phyloP scores from a whole-genome alignment of 768 basidiomycete genomes.

The Gyrodon lividus region DNA sequence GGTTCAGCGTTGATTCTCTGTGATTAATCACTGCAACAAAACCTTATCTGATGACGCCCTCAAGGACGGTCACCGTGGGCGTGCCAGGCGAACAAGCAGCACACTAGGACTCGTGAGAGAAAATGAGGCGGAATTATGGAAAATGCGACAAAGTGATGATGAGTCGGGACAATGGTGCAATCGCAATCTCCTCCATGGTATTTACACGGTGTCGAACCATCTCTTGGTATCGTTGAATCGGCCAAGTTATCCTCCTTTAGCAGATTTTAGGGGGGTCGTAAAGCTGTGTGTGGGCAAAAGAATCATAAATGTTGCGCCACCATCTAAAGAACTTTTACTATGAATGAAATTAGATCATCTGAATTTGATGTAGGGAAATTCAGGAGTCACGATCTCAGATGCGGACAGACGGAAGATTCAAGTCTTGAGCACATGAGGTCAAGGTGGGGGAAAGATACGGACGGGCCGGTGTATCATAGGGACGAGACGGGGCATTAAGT shows the following conservation, averaged over 20 bases:
- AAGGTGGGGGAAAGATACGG: slow-evolving; percentile 1
- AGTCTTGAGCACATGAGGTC: slow-evolving; percentile 10
- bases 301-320: not conserved
- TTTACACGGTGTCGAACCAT: not conserved
- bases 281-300: not conserved
- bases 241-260: not conserved
- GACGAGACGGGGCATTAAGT: not conserved
- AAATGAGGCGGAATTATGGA: slow-evolving; percentile 11
- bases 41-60: slow-evolving; percentile 18
- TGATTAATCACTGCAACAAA: slow-evolving; percentile 20
- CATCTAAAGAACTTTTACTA: not conserved
- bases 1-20: slow-evolving; percentile 17
- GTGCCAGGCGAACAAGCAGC: slow-evolving; percentile 2
- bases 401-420: not conserved
- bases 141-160: not conserved
- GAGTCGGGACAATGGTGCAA: not conserved
- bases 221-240: slow-evolving; percentile 11
- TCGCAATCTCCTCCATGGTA: slow-evolving; percentile 5
- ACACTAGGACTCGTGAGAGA: slow-evolving; percentile 20
- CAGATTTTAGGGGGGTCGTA: not conserved
- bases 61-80: slow-evolving; percentile 15
- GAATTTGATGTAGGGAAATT: slow-evolving; percentile 3
- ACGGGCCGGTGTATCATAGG: not conserved
- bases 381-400: not conserved
- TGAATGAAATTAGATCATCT: slow-evolving; percentile 3